These are phyloP conservation scores for Epichloe gansuensis DNA, from an alignment of 2,329 filamentous ascomycete species.

Conservation along the genomic window DNA sequence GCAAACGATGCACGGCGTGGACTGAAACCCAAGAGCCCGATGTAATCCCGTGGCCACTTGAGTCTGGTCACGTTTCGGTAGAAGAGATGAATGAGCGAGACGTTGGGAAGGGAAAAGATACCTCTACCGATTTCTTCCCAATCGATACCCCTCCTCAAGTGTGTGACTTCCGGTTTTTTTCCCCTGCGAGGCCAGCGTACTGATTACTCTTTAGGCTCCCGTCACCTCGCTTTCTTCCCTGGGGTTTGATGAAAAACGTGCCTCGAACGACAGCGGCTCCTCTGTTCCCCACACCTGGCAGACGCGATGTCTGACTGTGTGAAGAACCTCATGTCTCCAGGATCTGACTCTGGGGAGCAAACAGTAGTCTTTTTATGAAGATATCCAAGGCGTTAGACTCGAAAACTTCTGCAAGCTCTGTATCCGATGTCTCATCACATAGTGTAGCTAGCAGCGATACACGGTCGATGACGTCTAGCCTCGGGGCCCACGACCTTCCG, in stretches of 20 bases:
- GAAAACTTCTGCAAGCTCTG: background rate
- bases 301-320: background rate
- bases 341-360: background rate
- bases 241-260: slow-evolving; percentile 9
- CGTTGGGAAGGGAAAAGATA: slow-evolving; percentile 2
- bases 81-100: slow-evolving; percentile 16
- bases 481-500: background rate
- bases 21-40: slow-evolving; percentile 22
- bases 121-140: slow-evolving; percentile 16
- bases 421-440: background rate
- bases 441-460: background rate
- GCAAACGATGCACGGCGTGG: slow-evolving; percentile 24
- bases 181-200: background rate
- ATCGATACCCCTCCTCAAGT: slow-evolving; percentile 12
- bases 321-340: background rate
- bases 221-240: slow-evolving; percentile 13
- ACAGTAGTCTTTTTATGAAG: background rate
- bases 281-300: slow-evolving; percentile 1
- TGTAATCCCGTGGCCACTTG: slow-evolving; percentile 17
- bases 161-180: background rate
- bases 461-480: background rate
- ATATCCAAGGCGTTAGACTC: background rate
- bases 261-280: background rate
- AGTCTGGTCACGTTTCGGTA: slow-evolving; percentile 21
- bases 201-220: slow-evolving; percentile 15